A percentile compares a stretch with the other conserved stretches of the same genome.
These are phyloP conservation scores for Chrysosporium keratinophilum DNA, from an alignment of 2,329 filamentous ascomycete genomes.

Conservation along the genomic window DNA sequence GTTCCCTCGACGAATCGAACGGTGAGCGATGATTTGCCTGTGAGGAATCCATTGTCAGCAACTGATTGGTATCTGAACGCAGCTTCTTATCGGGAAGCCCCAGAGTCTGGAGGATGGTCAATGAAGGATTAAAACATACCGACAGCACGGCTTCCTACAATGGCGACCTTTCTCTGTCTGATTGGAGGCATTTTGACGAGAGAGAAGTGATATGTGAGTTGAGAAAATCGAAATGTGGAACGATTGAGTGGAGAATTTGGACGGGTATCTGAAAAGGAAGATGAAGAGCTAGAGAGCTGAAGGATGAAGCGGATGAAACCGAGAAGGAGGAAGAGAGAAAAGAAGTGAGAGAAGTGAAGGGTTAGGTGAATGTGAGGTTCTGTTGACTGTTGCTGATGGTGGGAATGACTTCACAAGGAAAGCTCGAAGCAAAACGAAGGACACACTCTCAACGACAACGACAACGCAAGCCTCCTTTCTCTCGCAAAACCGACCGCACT, in stretches of 20 bases:
- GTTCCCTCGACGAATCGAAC: constrained; percentile 96
- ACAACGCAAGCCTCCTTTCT: background rate
- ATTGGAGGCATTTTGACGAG: constrained; percentile 52
- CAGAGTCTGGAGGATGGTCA: background rate
- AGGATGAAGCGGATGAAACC: background rate
- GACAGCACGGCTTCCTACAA: constrained; percentile 88
- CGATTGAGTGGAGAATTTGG: background rate
- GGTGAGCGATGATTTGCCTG: constrained; percentile 94
- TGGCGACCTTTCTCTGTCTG: constrained; percentile 90
- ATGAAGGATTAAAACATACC: constrained; percentile 44
- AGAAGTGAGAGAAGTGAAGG: background rate
- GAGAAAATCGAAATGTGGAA: background rate
- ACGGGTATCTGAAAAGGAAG: background rate
- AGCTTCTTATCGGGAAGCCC: background rate
- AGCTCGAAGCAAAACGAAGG: constrained; percentile 3
- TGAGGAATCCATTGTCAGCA: constrained; percentile 4
- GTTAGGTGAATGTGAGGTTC: background rate
- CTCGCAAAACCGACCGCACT: background rate
- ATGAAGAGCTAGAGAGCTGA: background rate
- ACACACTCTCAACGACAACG: background rate
- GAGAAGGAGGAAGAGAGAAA: background rate
- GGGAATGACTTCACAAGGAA: background rate
- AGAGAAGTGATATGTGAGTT: background rate
- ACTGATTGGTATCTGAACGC: background rate
- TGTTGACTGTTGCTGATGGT: constrained; percentile 1